A percentile compares a stretch with the other conserved stretches of the same genome.
Conservation (phyloP, 73 alveolate species). For the Paramecium tetraurelia region DNA sequence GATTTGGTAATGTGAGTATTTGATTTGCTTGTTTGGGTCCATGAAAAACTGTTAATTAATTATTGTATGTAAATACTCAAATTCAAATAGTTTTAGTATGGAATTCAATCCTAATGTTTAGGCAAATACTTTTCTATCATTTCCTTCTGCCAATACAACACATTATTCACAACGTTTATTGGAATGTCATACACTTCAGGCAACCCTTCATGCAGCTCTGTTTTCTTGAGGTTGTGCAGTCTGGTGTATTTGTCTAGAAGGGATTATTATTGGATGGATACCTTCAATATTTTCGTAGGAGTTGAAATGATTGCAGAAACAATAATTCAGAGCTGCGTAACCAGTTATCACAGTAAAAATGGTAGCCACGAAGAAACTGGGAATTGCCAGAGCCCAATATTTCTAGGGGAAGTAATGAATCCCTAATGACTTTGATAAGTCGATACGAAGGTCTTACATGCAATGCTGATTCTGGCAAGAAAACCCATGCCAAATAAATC, state of each 20-base stretch:
- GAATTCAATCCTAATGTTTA: constrained; percentile 9
- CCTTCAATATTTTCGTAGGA: constrained; percentile 56
- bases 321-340: constrained; percentile 60
- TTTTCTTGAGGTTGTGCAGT: constrained; percentile 39
- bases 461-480: constrained; percentile 56
- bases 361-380: constrained; percentile 44
- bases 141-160: constrained; percentile 60
- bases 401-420: constrained; percentile 63
- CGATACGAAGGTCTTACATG: neutral
- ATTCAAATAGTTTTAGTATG: neutral
- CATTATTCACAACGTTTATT: constrained; percentile 61
- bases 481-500: constrained; percentile 59
- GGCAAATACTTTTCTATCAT: constrained; percentile 3
- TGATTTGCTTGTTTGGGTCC: constrained; percentile 42
- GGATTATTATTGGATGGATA: neutral
- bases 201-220: constrained; percentile 58
- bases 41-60: constrained; percentile 5
- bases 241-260: constrained; percentile 10
- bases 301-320: constrained; percentile 29
- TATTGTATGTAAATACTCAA: neutral
- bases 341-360: constrained; percentile 45
- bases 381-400: constrained; percentile 67
- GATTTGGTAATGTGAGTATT: constrained; percentile 48
- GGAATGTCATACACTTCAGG: constrained; percentile 69
- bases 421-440: constrained; percentile 52